Conservation (phyloP, 768 basidiomycete species). For the Macrolepiota dolichaula region DNA sequence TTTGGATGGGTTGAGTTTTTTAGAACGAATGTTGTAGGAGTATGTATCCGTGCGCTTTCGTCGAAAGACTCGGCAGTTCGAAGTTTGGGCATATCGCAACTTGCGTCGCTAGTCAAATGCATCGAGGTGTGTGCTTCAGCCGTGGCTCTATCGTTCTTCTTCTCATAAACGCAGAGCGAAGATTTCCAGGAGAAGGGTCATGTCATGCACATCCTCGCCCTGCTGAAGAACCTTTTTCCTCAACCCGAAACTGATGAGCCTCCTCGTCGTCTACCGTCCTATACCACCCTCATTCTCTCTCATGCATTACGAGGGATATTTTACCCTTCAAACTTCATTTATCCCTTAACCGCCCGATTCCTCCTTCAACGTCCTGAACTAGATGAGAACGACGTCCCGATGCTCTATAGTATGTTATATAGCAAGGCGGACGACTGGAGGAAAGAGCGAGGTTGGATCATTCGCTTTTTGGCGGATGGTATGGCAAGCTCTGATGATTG, state of each 20-base stretch:
- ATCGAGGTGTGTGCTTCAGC: slow-evolving; percentile 52
- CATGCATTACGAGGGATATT: slow-evolving; percentile 83
- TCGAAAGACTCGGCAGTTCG: slow-evolving; percentile 61
- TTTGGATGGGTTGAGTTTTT: slow-evolving; percentile 86
- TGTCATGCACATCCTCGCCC: slow-evolving; percentile 63
- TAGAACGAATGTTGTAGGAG: slow-evolving; percentile 71
- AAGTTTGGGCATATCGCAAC: slow-evolving; percentile 53
- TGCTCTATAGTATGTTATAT: slow-evolving; percentile 88
- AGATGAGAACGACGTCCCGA: slow-evolving; percentile 81
- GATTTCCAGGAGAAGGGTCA: slow-evolving; percentile 80
- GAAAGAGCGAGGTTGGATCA: slow-evolving; percentile 87
- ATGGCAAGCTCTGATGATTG: slow-evolving; percentile 77
- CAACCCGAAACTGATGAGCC: slow-evolving; percentile 27
- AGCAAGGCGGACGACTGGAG: slow-evolving; percentile 79
- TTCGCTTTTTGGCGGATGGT: slow-evolving; percentile 79
- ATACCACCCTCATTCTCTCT: slow-evolving; percentile 75
- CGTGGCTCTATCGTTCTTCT: neutral
- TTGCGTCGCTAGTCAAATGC: slow-evolving; percentile 56
- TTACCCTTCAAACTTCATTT: slow-evolving; percentile 85
- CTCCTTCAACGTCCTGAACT: slow-evolving; percentile 84
- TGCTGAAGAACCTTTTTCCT: slow-evolving; percentile 58
- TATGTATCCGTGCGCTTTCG: slow-evolving; percentile 72
- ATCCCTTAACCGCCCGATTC: slow-evolving; percentile 83
- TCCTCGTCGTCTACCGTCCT: slow-evolving; percentile 65
- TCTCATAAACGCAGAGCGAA: slow-evolving; percentile 35